Base-by-base conservation (phyloP, 2,329 filamentous ascomycete species). In the Purpureocillium lavendulum region DNA sequence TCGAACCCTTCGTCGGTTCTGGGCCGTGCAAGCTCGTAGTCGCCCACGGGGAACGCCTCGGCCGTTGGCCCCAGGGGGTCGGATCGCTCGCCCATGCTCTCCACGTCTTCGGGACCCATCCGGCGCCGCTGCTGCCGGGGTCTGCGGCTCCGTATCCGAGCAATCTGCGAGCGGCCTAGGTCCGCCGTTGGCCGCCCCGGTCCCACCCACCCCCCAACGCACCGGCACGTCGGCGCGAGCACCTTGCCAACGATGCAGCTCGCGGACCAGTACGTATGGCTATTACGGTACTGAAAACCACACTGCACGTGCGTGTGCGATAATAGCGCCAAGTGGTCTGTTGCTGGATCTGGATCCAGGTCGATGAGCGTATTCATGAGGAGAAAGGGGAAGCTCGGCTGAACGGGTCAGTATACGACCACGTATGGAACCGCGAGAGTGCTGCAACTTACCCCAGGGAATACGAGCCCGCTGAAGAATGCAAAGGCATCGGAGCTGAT, bases 281-380 rank as follows among this genome's bases (percentile, higher is more conserved):
- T 80, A 50, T 67, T 73, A 42, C 80, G 79, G 55, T 87, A 87
- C 60, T 88, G 84, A 53, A 88, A 87, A 13, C 84, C 84, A 46
- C 79, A 80, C 48, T 80, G 69, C 1, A 81, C 80, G 42, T 82
- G 73, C 48, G 82, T 70, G 49, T 86, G 80, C 1, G 78, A 81
- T 8, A 88, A 70, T 28, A 82, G 69, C 10, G 79, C 77, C 13
- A 87, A 71, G 7, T 77, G 66, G 45, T 82, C 75, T 5, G 75
- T 77, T 3, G 77, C 78, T 4, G 71, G 71, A 53, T 85, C 82
- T 2, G 78, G 77, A 51, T 87, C 83, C 49, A 84, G 76, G 55
- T 87, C 84, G 46, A 87, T 79, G 33, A 88, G 68, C 4, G 82
- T 75, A 55, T 87, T 87, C 81, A 88, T 87, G 34, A 86, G 77